phyloP scores from a whole-genome alignment of 805 yeast species.

The Kazachstania martiniae region DNA sequence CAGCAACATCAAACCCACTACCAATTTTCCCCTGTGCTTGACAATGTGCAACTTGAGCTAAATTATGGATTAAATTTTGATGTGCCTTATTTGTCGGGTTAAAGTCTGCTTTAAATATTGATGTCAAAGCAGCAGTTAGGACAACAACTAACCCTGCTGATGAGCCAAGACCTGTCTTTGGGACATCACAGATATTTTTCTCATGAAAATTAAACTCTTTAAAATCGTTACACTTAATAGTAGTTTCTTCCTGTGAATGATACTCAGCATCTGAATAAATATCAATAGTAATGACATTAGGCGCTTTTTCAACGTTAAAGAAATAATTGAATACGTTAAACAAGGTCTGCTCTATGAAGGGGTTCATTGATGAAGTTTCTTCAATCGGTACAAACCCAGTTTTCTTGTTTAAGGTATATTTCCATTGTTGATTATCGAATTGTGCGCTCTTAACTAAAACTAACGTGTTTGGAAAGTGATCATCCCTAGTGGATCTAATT shows the following conservation, averaged over 20 bases:
- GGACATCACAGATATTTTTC: slow-evolving; percentile 52
- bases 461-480: slow-evolving; percentile 6
- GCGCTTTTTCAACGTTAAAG: slow-evolving; percentile 9
- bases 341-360: slow-evolving; percentile 62
- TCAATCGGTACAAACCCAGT: slow-evolving; percentile 19
- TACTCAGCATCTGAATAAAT: slow-evolving; percentile 82
- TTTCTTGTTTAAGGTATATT: slow-evolving; percentile 29
- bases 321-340: slow-evolving; percentile 45
- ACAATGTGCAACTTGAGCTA: slow-evolving; percentile 86
- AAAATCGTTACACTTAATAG: slow-evolving; percentile 24
- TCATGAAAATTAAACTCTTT: slow-evolving; percentile 50
- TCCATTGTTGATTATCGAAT: slow-evolving; percentile 63
- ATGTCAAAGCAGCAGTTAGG: slow-evolving; percentile 55
- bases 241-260: slow-evolving; percentile 60
- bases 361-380: slow-evolving; percentile 38
- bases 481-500: slow-evolving; percentile 17
- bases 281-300: slow-evolving; percentile 36
- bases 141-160: slow-evolving; percentile 89
- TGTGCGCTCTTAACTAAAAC: slow-evolving; percentile 62
- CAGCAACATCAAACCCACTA: slow-evolving; percentile 94
- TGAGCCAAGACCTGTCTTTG: slow-evolving; percentile 93
- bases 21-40: slow-evolving; percentile 92
- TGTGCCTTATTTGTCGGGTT: slow-evolving; percentile 20
- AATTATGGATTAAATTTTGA: slow-evolving; percentile 51
- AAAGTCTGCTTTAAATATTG: slow-evolving; percentile 31